phyloP scores from a whole-genome alignment of 2,329 filamentous ascomycete genomes.

The Torrubiella hemipterigena region DNA sequence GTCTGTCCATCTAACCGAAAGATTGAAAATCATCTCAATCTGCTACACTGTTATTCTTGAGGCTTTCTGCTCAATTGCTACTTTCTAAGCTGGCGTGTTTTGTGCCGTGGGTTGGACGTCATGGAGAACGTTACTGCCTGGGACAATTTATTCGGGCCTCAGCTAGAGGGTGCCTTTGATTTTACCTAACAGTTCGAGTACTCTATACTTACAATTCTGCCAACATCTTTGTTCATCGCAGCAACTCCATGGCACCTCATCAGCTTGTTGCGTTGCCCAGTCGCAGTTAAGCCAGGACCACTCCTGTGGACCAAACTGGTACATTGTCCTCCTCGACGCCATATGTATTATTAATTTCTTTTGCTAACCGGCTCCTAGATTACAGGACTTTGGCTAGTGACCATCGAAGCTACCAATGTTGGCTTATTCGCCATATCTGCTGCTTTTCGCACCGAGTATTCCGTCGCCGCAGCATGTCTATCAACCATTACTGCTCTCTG shows the following conservation, averaged over 20 bases:
- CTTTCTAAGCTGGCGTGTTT: no score
- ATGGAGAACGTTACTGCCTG: no score
- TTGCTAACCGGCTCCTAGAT: no score
- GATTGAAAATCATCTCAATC: no score
- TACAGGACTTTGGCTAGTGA: no score
- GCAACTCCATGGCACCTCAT: constrained; percentile 2
- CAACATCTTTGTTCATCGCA: constrained; percentile 5
- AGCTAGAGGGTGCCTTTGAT: constrained; percentile 3
- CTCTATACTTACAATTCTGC: constrained; percentile 1
- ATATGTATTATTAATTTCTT: no score
- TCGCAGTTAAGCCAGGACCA: not conserved
- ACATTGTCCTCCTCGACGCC: no score
- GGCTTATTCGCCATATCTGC: constrained; percentile 13
- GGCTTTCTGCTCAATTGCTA: no score
- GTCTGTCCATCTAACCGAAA: no score
- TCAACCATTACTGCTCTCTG: constrained; percentile 14
- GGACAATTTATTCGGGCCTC: constrained; percentile 3
- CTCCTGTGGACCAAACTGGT: no score
- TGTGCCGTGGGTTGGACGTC: no score
- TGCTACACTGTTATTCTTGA: no score
- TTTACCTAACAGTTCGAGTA: constrained; percentile 4
- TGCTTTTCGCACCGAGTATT: constrained; percentile 8
- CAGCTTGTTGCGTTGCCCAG: not conserved
- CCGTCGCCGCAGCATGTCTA: constrained; percentile 16
- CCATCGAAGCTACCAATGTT: constrained; percentile 12